Conservation (phyloP, 192 early-diverging fungal genomes). For the Funneliformis geosporum region DNA sequence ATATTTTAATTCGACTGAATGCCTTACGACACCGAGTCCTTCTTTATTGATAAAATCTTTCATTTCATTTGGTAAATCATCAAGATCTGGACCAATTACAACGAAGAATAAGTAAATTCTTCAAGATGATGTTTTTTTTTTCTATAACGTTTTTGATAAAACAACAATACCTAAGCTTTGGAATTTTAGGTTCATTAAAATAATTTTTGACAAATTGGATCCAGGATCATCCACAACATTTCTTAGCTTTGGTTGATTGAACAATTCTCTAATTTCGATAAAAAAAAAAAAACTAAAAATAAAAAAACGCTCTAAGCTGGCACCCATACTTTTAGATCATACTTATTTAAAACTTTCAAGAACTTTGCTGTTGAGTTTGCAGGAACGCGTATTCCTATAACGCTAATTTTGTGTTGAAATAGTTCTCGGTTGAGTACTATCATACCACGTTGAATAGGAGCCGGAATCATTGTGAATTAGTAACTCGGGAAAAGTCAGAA, state of each 20-base stretch:
- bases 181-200: conserved; percentile 52
- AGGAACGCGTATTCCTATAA: conserved; percentile 67
- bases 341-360: conserved; percentile 42
- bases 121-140: too few species aligned
- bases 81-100: conserved; percentile 34
- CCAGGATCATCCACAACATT: conserved; percentile 63
- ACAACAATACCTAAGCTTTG: conserved; percentile 36
- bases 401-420: conserved; percentile 55
- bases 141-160: too few species aligned
- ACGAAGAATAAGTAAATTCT: too few species aligned
- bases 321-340: conserved; percentile 17
- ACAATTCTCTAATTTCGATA: conserved; percentile 49
- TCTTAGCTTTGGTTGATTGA: conserved; percentile 64
- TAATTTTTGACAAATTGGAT: conserved; percentile 50
- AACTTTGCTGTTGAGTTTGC: conserved; percentile 48
- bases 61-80: conserved; percentile 52
- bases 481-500: too few species aligned
- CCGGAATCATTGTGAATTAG: conserved; percentile 47
- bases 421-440: conserved; percentile 61
- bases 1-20: conserved; percentile 71
- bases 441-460: conserved; percentile 67
- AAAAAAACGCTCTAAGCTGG: neutral
- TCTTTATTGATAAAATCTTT: conserved; percentile 52
- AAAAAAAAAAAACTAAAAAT: conserved; percentile 4
- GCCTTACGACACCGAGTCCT: conserved; percentile 52